A percentile compares a stretch with the other conserved stretches of the same genome.
Conservation (phyloP, 129 eudicot species). For the Kitagawia praeruptora region DNA sequence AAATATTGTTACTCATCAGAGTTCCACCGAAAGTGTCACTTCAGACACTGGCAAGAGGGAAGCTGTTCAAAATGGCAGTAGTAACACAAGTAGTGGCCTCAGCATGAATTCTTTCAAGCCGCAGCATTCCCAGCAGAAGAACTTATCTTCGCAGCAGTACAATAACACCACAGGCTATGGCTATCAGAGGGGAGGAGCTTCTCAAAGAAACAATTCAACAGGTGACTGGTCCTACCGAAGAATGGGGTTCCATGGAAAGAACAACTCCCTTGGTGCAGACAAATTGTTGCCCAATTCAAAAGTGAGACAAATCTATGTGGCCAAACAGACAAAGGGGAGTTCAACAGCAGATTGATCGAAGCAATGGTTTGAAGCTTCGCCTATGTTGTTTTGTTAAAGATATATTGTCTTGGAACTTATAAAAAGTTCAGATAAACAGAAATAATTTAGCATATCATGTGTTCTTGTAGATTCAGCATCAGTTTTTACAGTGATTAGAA, state of each 20-base stretch:
- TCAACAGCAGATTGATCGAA: constrained; percentile 24
- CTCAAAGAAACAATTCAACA: constrained; percentile 49
- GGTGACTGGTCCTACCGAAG: constrained; percentile 72
- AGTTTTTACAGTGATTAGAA: neutral
- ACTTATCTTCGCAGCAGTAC: constrained; percentile 35
- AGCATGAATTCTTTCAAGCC: constrained; percentile 28
- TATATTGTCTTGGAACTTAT: neutral
- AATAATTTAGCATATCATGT: neutral
- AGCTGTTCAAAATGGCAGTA: constrained; percentile 17
- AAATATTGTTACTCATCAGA: constrained; percentile 16
- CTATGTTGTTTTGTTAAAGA: neutral
- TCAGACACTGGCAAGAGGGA: constrained; percentile 29
- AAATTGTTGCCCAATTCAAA: constrained; percentile 42
- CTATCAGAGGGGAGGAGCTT: constrained; percentile 57
- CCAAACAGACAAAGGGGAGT: constrained; percentile 66
- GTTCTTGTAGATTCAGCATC: neutral
- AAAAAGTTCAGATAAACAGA: neutral
- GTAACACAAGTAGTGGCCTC: neutral
- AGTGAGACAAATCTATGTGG: constrained; percentile 86
- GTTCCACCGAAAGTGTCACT: constrained; percentile 25
- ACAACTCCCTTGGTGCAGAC: constrained; percentile 48
- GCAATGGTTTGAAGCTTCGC: neutral
- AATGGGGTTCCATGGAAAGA: constrained; percentile 72
- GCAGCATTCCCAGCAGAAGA: constrained; percentile 48
- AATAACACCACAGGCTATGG: constrained; percentile 35